Evolutionary conservation across 768 basidiomycete species (phyloP).

Genomic region (Mycena leptocephala): DNA sequence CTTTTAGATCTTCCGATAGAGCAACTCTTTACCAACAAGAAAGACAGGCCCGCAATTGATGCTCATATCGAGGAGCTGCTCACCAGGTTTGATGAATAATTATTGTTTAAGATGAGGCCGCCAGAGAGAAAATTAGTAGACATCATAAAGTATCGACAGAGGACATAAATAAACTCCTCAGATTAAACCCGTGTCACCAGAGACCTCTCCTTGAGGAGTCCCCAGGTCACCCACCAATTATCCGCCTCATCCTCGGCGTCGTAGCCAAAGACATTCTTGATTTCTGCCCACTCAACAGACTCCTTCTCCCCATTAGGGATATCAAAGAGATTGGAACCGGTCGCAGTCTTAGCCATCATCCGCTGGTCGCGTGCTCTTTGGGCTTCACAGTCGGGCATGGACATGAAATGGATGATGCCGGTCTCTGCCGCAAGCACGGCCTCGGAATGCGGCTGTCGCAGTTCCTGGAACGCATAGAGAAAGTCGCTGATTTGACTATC

Average conservation of each 20-base stretch:
- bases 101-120: too few relatives aligned
- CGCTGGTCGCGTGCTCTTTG: constrained; percentile 59
- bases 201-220: constrained; percentile 59
- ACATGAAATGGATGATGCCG: constrained; percentile 61
- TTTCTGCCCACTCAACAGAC: constrained; percentile 61
- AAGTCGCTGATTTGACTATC: constrained; percentile 67
- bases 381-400: constrained; percentile 59
- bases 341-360: neutral
- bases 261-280: constrained; percentile 67
- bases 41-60: too few relatives aligned
- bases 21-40: too few relatives aligned
- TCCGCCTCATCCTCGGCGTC: constrained; percentile 73
- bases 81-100: too few relatives aligned
- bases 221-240: constrained; percentile 75
- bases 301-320: constrained; percentile 40
- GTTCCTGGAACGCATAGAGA: constrained; percentile 70
- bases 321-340: constrained; percentile 20
- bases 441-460: constrained; percentile 65
- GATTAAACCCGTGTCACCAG: constrained; percentile 19
- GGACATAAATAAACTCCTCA: neutral
- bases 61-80: too few relatives aligned
- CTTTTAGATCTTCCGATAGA: too few relatives aligned
- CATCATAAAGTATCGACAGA: too few relatives aligned
- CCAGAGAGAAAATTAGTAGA: too few relatives aligned
- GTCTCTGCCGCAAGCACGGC: constrained; percentile 60